Evolutionary conservation across 1,139 yeast species (phyloP).

Genomic region (Nakaseomyces nivariensis): DNA sequence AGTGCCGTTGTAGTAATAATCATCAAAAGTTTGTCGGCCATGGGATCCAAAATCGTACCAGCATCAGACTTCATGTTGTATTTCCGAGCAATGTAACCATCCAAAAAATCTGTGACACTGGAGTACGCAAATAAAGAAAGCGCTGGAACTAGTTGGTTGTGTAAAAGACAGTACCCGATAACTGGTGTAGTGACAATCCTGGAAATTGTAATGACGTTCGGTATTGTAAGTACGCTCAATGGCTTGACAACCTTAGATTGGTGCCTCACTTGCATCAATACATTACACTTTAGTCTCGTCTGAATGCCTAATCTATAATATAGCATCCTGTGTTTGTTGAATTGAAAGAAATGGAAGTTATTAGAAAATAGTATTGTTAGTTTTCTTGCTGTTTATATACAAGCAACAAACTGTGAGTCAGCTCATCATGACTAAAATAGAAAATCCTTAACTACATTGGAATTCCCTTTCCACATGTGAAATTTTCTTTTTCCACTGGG

Average conservation of each 20-base stretch:
- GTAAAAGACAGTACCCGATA: conserved; percentile 67
- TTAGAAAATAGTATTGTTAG: too few species aligned
- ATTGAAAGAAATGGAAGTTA: too few species aligned
- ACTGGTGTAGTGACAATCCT: conserved; percentile 72
- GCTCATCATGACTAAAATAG: not conserved
- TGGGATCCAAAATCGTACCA: conserved; percentile 89
- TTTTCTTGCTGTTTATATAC: too few species aligned
- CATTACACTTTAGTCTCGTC: not conserved
- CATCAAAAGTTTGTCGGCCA: conserved; percentile 92
- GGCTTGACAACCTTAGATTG: not conserved
- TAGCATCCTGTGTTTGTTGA: not conserved
- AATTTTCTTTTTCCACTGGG: not conserved
- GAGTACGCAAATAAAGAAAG: conserved; percentile 70
- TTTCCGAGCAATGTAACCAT: conserved; percentile 80
- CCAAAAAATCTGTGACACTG: conserved; percentile 81
- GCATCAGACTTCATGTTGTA: conserved; percentile 69
- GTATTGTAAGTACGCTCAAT: conserved; percentile 59
- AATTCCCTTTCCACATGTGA: too few species aligned
- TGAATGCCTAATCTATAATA: not conserved
- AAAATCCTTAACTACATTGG: too few species aligned
- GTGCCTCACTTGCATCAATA: not conserved
- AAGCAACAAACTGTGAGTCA: not conserved
- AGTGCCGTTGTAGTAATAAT: conserved; percentile 72
- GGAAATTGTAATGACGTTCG: conserved; percentile 74
- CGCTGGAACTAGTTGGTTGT: conserved; percentile 53